phyloP scores from a whole-genome alignment of 164 flowering plant genomes.

The Saururus chinensis region DNA sequence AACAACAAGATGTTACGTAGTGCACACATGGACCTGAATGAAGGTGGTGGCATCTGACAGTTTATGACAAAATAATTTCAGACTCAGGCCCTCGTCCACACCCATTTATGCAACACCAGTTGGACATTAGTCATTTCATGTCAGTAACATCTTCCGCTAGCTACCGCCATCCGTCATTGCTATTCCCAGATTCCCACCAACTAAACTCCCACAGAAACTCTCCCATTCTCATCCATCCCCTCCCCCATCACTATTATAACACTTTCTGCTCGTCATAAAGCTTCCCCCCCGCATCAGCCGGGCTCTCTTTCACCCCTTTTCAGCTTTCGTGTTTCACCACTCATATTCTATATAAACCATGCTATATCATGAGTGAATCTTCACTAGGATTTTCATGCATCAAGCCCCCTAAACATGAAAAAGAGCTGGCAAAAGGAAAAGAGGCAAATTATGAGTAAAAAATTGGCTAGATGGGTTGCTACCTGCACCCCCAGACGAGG shows the following conservation, averaged over 20 bases:
- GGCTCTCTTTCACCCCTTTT: slow-evolving; percentile 18
- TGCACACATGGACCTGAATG: slow-evolving; percentile 18
- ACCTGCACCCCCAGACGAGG: slow-evolving; percentile 42
- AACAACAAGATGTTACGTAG: neutral
- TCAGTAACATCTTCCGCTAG: slow-evolving; percentile 24
- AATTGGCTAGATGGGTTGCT: neutral
- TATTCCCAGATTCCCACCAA: neutral
- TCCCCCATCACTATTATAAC: neutral
- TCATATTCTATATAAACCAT: neutral
- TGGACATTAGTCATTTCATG: slow-evolving; percentile 47
- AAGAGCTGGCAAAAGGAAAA: neutral
- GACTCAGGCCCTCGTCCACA: slow-evolving; percentile 30
- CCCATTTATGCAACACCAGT: slow-evolving; percentile 42
- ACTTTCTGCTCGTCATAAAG: neutral
- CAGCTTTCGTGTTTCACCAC: neutral
- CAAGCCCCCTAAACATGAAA: neutral
- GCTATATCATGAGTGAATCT: neutral
- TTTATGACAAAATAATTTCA: slow-evolving; percentile 18
- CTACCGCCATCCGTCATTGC: neutral
- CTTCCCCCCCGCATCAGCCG: slow-evolving; percentile 54
- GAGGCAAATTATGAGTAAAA: neutral
- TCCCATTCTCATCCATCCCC: neutral
- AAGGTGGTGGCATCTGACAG: slow-evolving; percentile 21
- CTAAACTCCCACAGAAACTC: neutral
- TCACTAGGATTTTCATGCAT: neutral